Conservation (phyloP, 306 rosid genomes). For the Neltuma alba region DNA sequence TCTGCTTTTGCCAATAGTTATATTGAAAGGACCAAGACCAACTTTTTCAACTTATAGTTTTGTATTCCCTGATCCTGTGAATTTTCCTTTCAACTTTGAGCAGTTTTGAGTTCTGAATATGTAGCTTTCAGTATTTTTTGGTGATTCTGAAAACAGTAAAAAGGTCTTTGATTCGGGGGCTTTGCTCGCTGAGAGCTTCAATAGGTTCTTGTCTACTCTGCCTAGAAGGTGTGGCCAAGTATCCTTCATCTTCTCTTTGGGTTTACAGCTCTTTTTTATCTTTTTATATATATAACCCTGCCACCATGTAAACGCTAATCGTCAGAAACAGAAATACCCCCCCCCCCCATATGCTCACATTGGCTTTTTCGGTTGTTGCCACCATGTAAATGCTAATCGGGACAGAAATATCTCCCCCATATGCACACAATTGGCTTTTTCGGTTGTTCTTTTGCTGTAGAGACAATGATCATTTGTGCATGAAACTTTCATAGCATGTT, state of each 20-base stretch:
- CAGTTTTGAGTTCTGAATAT: constrained; percentile 13
- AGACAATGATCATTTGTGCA: background rate
- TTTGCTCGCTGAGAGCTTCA: constrained; percentile 51
- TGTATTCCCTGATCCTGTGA: constrained; percentile 19
- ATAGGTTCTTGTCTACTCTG: constrained; percentile 53
- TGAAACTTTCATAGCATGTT: background rate
- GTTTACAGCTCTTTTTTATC: background rate
- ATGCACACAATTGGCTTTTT: background rate
- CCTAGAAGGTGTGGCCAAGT: constrained; percentile 41
- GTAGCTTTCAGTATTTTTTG: constrained; percentile 30
- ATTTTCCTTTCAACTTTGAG: constrained; percentile 26
- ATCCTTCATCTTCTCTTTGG: background rate
- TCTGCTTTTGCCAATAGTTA: background rate
- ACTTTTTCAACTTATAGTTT: background rate
- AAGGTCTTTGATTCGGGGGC: constrained; percentile 39
- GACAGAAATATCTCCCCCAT: background rate
- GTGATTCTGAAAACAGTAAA: constrained; percentile 42
- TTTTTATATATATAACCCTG: background rate
- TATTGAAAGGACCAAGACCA: background rate
- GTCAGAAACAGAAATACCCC: background rate
- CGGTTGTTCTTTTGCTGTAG: background rate
- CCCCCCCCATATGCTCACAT: background rate
- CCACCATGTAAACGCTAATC: background rate
- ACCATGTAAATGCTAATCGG: background rate
- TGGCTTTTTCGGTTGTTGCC: too few relatives aligned